Conservation (phyloP, 164 flowering plant species). For the Macadamia tetraphylla region DNA sequence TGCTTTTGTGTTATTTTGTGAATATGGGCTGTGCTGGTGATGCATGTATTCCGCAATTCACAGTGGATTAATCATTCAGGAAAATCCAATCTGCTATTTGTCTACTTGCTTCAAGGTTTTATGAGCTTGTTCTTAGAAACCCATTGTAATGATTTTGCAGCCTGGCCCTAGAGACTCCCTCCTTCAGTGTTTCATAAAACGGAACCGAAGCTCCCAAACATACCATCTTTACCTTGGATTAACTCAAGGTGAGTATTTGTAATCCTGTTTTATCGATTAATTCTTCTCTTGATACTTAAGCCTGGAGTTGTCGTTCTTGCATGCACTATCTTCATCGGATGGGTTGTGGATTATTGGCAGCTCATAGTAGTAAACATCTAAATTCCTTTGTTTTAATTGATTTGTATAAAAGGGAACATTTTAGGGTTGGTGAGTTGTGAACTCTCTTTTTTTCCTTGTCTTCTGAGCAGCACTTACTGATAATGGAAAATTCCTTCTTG, state of each 20-base stretch:
- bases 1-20: neutral
- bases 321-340: neutral
- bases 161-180: conserved; percentile 83
- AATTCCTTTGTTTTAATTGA: neutral
- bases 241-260: conserved; percentile 50
- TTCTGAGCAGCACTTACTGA: conserved; percentile 47
- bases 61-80: too few relatives aligned
- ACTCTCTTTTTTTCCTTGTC: neutral
- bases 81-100: neutral
- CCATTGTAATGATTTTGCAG: conserved; percentile 32
- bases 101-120: conserved; percentile 1
- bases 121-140: neutral
- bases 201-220: conserved; percentile 57
- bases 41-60: too few relatives aligned
- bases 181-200: conserved; percentile 74
- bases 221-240: conserved; percentile 67
- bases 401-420: too few relatives aligned
- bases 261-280: neutral
- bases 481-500: conserved; percentile 71
- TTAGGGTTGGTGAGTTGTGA: too few relatives aligned
- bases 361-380: neutral
- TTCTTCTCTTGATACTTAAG: neutral
- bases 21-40: too few relatives aligned
- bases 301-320: neutral
- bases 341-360: neutral